Percentiles rank a stretch among this genome's conserved stretches.
These are phyloP conservation scores for Gynostemma pentaphyllum DNA, from an alignment of 306 rosid species.

Conservation along the genomic window DNA sequence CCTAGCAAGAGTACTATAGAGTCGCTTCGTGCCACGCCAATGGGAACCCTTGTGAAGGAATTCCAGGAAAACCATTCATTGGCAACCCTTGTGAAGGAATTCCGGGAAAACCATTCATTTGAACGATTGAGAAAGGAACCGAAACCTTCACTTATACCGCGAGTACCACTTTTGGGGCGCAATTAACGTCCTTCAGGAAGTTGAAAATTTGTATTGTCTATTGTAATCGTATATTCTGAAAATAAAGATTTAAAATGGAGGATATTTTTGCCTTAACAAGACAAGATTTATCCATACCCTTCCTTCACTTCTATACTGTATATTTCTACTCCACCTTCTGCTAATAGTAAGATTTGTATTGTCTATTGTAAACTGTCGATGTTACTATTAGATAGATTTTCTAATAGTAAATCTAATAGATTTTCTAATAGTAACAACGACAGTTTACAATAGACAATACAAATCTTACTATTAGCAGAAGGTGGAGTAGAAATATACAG, in stretches of 20 bases:
- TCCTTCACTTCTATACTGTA: no score
- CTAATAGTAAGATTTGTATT: no score
- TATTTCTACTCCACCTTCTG: no score
- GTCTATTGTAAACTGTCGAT: conserved; percentile 10
- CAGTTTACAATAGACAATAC: no score
- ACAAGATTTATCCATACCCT: no score
- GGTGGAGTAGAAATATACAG: not conserved
- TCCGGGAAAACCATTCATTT: conserved; percentile 38
- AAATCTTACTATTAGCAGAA: not conserved
- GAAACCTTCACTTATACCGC: conserved; percentile 85
- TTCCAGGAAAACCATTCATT: conserved; percentile 88
- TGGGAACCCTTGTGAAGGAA: conserved; percentile 72
- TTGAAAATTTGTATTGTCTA: conserved; percentile 26
- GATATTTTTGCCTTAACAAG: no score
- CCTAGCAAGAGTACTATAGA: conserved; percentile 71
- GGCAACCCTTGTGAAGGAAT: no score
- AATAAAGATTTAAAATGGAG: no score
- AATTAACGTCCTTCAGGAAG: conserved; percentile 21
- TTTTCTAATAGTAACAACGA: no score
- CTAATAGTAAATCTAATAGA: no score
- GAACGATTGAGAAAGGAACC: conserved; percentile 48
- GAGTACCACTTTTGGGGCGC: conserved; percentile 66
- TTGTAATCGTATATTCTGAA: no score
- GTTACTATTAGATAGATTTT: conserved; percentile 3
- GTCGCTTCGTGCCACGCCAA: conserved; percentile 76